Evolutionary conservation across 2,329 filamentous ascomycete species (phyloP).

Genomic region (Coleophoma crateriformis): DNA sequence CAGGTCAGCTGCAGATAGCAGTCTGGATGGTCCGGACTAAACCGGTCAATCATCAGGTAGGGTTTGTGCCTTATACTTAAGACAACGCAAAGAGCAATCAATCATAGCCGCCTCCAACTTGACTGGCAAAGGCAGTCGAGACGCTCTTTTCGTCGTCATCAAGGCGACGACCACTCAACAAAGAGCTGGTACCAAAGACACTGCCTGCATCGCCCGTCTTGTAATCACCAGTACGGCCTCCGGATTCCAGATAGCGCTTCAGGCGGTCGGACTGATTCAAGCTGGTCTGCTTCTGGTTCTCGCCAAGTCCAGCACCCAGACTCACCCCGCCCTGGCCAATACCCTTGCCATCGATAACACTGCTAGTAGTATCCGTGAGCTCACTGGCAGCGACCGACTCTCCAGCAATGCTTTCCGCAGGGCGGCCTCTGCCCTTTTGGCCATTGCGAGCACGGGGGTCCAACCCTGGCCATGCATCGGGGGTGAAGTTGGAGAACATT

Average conservation of each 20-base stretch:
- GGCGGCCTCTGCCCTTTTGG: constrained; percentile 60
- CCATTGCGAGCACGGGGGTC: constrained; percentile 62
- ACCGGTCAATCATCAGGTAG: constrained; percentile 1
- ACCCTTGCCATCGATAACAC: constrained; percentile 69
- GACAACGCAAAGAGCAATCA: constrained; percentile 19
- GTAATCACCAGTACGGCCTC: constrained; percentile 57
- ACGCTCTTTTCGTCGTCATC: constrained; percentile 96
- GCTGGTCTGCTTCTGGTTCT: constrained; percentile 64
- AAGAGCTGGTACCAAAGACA: constrained; percentile 58
- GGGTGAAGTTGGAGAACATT: constrained; percentile 90
- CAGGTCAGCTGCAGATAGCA: constrained; percentile 3
- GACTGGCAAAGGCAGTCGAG: constrained; percentile 93
- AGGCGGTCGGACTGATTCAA: constrained; percentile 83
- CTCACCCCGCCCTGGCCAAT: constrained; percentile 83
- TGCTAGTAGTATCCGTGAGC: constrained; percentile 76
- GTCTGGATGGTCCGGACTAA: constrained; percentile 5
- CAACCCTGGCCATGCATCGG: constrained; percentile 80
- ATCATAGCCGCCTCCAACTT: constrained; percentile 57
- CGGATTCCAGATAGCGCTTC: constrained; percentile 89
- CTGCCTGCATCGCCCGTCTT: constrained; percentile 53
- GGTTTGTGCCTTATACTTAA: not conserved
- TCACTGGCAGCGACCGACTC: constrained; percentile 92
- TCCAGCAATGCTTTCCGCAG: constrained; percentile 75
- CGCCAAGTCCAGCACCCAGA: constrained; percentile 73
- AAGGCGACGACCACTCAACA: constrained; percentile 35